A percentile compares a stretch with the other conserved stretches of the same genome.
These are phyloP conservation scores for Trichophyton benhamiae DNA, from an alignment of 2,329 filamentous ascomycete genomes.

Conservation along the genomic window DNA sequence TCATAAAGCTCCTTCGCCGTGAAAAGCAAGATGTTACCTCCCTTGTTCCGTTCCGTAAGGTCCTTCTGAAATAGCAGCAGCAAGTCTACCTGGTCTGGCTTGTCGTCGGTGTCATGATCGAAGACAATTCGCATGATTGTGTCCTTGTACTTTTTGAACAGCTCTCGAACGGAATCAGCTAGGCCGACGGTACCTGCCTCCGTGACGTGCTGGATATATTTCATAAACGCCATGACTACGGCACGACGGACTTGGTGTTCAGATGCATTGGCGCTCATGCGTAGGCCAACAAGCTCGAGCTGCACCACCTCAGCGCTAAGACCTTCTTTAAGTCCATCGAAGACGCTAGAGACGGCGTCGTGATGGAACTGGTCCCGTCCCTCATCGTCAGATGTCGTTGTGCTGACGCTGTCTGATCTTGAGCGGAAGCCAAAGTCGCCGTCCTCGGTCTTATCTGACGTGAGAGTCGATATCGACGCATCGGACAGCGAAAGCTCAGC, in stretches of 20 bases:
- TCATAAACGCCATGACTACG: slow-evolving; percentile 73
- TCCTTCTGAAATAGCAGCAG: slow-evolving; percentile 71
- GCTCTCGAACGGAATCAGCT: slow-evolving; percentile 50
- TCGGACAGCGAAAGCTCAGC: slow-evolving; percentile 34
- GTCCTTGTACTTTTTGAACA: slow-evolving; percentile 53
- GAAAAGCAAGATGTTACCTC: slow-evolving; percentile 58
- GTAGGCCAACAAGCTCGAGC: slow-evolving; percentile 85
- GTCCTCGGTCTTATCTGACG: slow-evolving; percentile 41
- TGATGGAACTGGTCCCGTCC: slow-evolving; percentile 60
- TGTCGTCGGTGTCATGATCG: slow-evolving; percentile 40
- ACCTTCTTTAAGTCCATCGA: slow-evolving; percentile 67
- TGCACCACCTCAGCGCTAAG: slow-evolving; percentile 71
- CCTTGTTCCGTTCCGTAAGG: slow-evolving; percentile 52
- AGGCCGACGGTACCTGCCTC: slow-evolving; percentile 46
- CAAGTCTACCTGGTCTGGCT: slow-evolving; percentile 71
- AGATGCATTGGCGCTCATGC: slow-evolving; percentile 79
- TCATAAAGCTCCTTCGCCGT: slow-evolving; percentile 76
- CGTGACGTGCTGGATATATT: slow-evolving; percentile 61
- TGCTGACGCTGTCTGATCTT: slow-evolving; percentile 59
- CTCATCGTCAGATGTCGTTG: slow-evolving; percentile 54
- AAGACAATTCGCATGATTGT: slow-evolving; percentile 49
- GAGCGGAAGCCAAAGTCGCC: slow-evolving; percentile 36
- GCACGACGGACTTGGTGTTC: slow-evolving; percentile 79
- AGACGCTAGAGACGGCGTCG: slow-evolving; percentile 75
- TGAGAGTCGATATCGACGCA: slow-evolving; percentile 52